Percentiles rank a stretch among this genome's conserved stretches.
phyloP scores from a whole-genome alignment of 2,329 filamentous ascomycete species.

The Monosporascus sp. region DNA sequence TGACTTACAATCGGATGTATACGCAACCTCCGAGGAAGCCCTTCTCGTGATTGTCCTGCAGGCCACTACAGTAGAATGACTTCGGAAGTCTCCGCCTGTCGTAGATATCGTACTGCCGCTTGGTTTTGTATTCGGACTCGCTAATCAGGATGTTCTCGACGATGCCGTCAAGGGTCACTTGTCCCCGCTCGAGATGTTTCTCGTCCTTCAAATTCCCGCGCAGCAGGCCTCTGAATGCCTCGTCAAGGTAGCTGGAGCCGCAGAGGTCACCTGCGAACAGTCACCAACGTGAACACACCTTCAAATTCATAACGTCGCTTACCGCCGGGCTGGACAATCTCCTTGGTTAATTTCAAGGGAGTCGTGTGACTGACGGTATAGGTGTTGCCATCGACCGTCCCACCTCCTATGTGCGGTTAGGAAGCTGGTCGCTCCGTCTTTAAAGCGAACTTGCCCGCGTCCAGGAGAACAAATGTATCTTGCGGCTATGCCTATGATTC shows the following conservation, averaged over 20 bases:
- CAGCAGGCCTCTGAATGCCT: constrained; percentile 18
- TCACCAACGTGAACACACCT: no score
- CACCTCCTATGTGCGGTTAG: constrained; percentile 15
- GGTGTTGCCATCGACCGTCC: constrained; percentile 23
- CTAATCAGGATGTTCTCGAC: constrained; percentile 12
- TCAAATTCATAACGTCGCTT: no score
- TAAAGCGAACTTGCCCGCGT: constrained; percentile 6
- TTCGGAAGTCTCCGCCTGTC: background rate
- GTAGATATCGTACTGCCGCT: constrained; percentile 12
- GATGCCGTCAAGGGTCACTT: constrained; percentile 9
- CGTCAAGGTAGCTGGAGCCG: constrained; percentile 27
- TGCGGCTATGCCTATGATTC: constrained; percentile 3
- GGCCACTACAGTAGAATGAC: constrained; percentile 3
- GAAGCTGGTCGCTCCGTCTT: background rate
- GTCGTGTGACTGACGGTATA: constrained; percentile 19
- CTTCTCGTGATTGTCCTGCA: constrained; percentile 7
- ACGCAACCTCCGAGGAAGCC: constrained; percentile 2
- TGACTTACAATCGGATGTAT: constrained; percentile 4
- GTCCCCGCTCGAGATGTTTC: constrained; percentile 19
- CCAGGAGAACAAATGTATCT: constrained; percentile 17
- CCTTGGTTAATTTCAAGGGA: constrained; percentile 17
- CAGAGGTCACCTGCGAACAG: constrained; percentile 10
- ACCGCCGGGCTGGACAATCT: constrained; percentile 9
- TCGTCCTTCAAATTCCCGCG: constrained; percentile 15
- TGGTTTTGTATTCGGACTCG: constrained; percentile 12